Base-by-base conservation (phyloP, 495 filamentous ascomycete genomes). In the Hyaloscypha finlandica region DNA sequence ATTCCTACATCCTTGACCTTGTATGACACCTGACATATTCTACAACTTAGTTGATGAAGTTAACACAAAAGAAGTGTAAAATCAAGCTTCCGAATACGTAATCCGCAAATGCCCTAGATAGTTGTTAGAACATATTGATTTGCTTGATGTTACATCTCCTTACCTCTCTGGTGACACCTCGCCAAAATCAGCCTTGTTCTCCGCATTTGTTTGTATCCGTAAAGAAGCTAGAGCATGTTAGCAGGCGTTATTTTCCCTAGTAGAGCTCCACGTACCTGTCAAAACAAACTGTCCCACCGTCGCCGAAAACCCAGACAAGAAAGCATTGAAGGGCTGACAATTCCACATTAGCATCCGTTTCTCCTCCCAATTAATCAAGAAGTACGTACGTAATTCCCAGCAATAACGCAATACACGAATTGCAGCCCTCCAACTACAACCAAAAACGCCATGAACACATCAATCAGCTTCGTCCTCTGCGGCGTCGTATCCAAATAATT, bases 1-100 rank as follows among this genome's bases (percentile, higher is more conserved):
- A 70, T 57, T 73, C 68, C 37, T 73, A 73, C 71, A 73, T 30
- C 45, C 64, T 39, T 25, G 14, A 29, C 32, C 33, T 55, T 52
- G 20, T 58, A 11, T 32, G 6, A 25, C 51, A 19, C 53, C 25
- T 32, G 33, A 29, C n/a, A 16, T 57, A 32, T 51, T 52, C 52
- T 32, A 63, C 54, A 67, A 20, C 32, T 68, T 39, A 98, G 84
- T 99, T 99, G 81, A 99, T 98, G 77, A 99, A 99, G 82, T 99
- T 98, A 71, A 97, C 90, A 80, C 95, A 99, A 84, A 99, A 98
- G 82, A 98, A 96, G 82, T 99, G 95, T 77, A 99, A 79, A 73
- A 99, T 91, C 77, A 99, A 74, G 75, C 93, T 97, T 74, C 93
- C 94, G 65, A 97, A 92, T 68, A 98, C 88, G 73, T 89, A 99